Percentiles rank a stretch among this genome's conserved stretches.
Evolutionary conservation across 2,329 filamentous ascomycete species (phyloP).

Genomic region (Aspergillus pseudoglaucus): DNA sequence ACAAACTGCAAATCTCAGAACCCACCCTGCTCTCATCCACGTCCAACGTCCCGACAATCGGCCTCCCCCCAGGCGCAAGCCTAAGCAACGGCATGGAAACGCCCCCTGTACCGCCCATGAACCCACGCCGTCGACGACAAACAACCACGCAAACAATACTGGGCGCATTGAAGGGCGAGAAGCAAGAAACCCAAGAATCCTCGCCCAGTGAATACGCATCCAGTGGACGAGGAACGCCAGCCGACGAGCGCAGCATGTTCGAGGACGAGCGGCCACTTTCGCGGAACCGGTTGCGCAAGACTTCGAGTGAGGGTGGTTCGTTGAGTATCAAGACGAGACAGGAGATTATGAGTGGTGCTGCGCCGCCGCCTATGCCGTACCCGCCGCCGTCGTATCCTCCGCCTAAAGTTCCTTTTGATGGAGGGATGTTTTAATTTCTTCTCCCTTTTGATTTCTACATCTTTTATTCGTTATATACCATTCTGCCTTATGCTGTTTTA

Average conservation of each 20-base stretch:
- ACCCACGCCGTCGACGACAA: conserved; percentile 51
- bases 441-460: background rate
- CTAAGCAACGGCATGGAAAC: conserved; percentile 46
- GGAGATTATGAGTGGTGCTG: conserved; percentile 26
- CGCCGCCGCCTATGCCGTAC: conserved; percentile 23
- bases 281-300: conserved; percentile 41
- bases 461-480: conserved; percentile 2
- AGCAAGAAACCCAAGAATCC: conserved; percentile 20
- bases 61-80: conserved; percentile 50
- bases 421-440: conserved; percentile 37
- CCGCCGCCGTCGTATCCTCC: conserved; percentile 17
- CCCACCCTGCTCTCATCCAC: conserved; percentile 49
- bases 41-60: conserved; percentile 53
- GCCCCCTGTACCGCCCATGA: conserved; percentile 54
- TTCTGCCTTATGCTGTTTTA: background rate
- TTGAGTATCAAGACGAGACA: conserved; percentile 41
- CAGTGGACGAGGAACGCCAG: background rate
- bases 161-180: conserved; percentile 33
- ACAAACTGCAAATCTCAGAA: conserved; percentile 58
- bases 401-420: conserved; percentile 25
- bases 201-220: conserved; percentile 7
- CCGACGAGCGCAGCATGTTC: conserved; percentile 37
- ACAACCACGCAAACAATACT: conserved; percentile 38
- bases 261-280: conserved; percentile 36
- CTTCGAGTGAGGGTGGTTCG: conserved; percentile 45